Evolutionary conservation across 257 asterid species (phyloP).

Genomic region (Capsicum chinense): DNA sequence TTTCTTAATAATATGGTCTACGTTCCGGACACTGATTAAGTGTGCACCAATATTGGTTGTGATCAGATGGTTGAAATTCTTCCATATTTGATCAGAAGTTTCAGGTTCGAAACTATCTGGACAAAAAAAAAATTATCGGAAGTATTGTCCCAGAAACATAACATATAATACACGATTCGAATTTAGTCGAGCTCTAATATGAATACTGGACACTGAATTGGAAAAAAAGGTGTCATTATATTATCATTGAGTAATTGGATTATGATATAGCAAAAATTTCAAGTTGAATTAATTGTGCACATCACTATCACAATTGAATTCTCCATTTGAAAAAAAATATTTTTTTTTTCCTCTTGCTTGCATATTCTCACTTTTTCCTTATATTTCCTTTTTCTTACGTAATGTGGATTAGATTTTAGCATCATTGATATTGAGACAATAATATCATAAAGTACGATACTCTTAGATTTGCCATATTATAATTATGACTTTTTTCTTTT

Average conservation of each 20-base stretch:
- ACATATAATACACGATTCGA: rapidly evolving
- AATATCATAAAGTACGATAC: conserved; percentile 43
- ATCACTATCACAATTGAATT: conserved; percentile 18
- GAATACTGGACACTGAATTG: neutral
- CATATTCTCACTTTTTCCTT: neutral
- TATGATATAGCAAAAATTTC: neutral
- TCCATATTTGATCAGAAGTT: neutral
- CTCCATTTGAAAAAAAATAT: neutral
- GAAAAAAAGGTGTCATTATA: neutral
- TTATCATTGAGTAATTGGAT: conserved; percentile 4
- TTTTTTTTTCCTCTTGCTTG: neutral
- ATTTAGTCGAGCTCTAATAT: neutral
- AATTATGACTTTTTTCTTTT: neutral
- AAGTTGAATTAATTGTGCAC: conserved; percentile 20
- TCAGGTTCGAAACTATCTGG: neutral
- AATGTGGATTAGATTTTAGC: conserved; percentile 44
- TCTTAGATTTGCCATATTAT: conserved; percentile 40
- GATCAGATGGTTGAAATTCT: neutral
- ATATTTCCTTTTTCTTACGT: conserved; percentile 34
- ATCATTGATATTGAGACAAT: conserved; percentile 41
- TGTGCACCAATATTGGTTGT: neutral
- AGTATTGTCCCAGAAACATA: neutral
- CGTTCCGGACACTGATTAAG: neutral
- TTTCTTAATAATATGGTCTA: neutral
- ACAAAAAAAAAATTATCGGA: neutral